phyloP scores from a whole-genome alignment of 1,284 basidiomycete genomes.

The Peniophora sp. region DNA sequence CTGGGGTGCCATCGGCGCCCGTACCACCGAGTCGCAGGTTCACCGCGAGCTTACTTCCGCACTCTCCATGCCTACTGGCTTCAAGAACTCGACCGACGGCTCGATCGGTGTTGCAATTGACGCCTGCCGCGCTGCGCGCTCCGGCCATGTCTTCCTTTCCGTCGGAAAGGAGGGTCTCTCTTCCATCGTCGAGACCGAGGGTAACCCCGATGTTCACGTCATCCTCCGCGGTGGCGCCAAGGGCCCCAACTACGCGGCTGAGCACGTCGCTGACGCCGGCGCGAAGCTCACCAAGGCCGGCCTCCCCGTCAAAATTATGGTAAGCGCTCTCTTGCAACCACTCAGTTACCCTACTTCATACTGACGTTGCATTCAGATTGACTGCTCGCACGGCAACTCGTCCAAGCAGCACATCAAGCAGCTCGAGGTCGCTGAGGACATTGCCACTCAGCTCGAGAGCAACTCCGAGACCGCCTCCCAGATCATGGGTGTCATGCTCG shows the following conservation, averaged over 20 bases:
- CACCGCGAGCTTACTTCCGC: slow-evolving; percentile 85
- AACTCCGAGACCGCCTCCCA: slow-evolving; percentile 56
- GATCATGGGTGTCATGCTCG: slow-evolving; percentile 97
- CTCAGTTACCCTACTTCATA: neutral
- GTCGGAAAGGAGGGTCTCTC: slow-evolving; percentile 91
- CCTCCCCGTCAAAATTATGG: slow-evolving; percentile 80
- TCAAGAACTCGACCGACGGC: slow-evolving; percentile 73
- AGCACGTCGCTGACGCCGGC: slow-evolving; percentile 73
- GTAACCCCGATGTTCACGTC: slow-evolving; percentile 85
- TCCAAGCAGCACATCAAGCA: slow-evolving; percentile 83
- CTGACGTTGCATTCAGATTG: slow-evolving; percentile 53
- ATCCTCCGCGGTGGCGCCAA: slow-evolving; percentile 84
- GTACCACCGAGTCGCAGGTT: slow-evolving; percentile 95
- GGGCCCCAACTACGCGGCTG: slow-evolving; percentile 80
- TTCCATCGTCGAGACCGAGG: slow-evolving; percentile 88
- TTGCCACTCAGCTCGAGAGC: slow-evolving; percentile 68
- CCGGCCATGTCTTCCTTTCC: slow-evolving; percentile 86
- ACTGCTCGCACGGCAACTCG: slow-evolving; percentile 95
- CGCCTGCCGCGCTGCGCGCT: slow-evolving; percentile 82
- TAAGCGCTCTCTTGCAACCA: slow-evolving; percentile 23
- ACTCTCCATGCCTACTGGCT: slow-evolving; percentile 84
- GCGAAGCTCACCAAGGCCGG: slow-evolving; percentile 76
- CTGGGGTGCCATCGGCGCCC: slow-evolving; percentile 96
- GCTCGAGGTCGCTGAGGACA: slow-evolving; percentile 76
- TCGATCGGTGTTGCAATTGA: slow-evolving; percentile 83